A percentile compares a stretch with the other conserved stretches of the same genome.
Conservation (phyloP, 2,329 filamentous ascomycete genomes). For the Colletotrichum sidae region DNA sequence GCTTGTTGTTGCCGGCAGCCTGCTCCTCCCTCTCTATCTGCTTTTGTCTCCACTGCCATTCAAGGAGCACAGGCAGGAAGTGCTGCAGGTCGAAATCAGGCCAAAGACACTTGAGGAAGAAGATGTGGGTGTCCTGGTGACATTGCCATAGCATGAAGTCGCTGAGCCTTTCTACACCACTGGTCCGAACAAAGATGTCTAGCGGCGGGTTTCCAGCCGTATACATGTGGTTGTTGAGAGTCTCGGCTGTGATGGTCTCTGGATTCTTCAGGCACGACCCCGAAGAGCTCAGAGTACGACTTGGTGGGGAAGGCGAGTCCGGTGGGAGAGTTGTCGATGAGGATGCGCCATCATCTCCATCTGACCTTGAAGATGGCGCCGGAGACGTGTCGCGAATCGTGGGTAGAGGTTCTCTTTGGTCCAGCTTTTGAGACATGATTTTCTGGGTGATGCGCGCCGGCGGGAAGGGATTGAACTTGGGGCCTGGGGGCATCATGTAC, state of each 20-base stretch:
- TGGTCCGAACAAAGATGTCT: slow-evolving; percentile 91
- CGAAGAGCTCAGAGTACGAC: slow-evolving; percentile 1
- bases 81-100: slow-evolving; percentile 95
- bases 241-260: slow-evolving; percentile 87
- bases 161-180: slow-evolving; percentile 90
- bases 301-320: slow-evolving; percentile 54
- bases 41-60: slow-evolving; percentile 82
- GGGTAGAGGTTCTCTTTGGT: slow-evolving; percentile 57
- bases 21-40: slow-evolving; percentile 65
- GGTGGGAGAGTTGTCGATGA: slow-evolving; percentile 70
- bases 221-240: slow-evolving; percentile 87
- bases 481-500: slow-evolving; percentile 79
- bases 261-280: slow-evolving; percentile 65
- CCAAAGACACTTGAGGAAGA: slow-evolving; percentile 93
- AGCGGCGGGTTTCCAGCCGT: slow-evolving; percentile 87
- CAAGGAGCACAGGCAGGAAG: slow-evolving; percentile 90
- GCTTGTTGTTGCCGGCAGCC: slow-evolving; percentile 37
- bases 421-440: slow-evolving; percentile 76
- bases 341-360: slow-evolving; percentile 63
- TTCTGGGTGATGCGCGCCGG: slow-evolving; percentile 89
- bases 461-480: slow-evolving; percentile 80
- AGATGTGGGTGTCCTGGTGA: slow-evolving; percentile 90
- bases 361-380: slow-evolving; percentile 58
- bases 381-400: slow-evolving; percentile 63
- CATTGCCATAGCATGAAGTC: slow-evolving; percentile 99